Base-by-base conservation (phyloP, 352 stramenopile species). In the Phytopythium delawarense region DNA sequence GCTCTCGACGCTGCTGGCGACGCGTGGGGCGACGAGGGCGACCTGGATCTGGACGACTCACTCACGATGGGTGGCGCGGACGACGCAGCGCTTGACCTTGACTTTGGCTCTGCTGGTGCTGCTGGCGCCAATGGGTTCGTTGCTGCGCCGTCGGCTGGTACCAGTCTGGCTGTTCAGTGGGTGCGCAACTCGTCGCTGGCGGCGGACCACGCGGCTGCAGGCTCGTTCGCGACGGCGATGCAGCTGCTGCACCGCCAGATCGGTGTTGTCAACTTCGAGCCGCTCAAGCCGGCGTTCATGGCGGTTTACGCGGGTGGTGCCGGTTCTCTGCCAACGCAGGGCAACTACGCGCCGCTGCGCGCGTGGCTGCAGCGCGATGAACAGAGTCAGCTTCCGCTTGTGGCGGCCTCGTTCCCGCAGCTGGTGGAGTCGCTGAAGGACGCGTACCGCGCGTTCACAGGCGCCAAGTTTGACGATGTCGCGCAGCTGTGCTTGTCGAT, bases 241-340 rank as follows among this genome's bases (percentile, higher is more conserved):
- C 93, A 99, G 71, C 74, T 99, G 52, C 84, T 99, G 61, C 97
- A 99, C 74, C 89, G 97, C 23, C 98, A 99, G 84, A 99, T 99
- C 70, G 97, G 97, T 37, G 95, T 98, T 1, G 97, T 98, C 63
- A 98, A 99, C 70, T 99, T 99, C 62, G 85, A 91, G 59, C 83
- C 91, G n/a, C 75, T 99, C 37, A 96, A 98, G 78, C 72, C 83
- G 2, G 79, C 90, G 51, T 97, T 98, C 67, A 58, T 96, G 52
- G 77, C 84, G 25, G 74, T 96, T 15, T 97, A 91, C 71, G 83
- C 86, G 37, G 92, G 91, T 57, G 81, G 84, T 18, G 59, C 78
- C 21, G 80, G 81, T n/a, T 95, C 78, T 13, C 59, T 98, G 50
- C 88, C 91, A 2, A 93, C 89, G 16, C 90, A 98, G 67, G 77